Base-by-base conservation (phyloP, 768 basidiomycete species). In the Boletus rubroflammeus region DNA sequence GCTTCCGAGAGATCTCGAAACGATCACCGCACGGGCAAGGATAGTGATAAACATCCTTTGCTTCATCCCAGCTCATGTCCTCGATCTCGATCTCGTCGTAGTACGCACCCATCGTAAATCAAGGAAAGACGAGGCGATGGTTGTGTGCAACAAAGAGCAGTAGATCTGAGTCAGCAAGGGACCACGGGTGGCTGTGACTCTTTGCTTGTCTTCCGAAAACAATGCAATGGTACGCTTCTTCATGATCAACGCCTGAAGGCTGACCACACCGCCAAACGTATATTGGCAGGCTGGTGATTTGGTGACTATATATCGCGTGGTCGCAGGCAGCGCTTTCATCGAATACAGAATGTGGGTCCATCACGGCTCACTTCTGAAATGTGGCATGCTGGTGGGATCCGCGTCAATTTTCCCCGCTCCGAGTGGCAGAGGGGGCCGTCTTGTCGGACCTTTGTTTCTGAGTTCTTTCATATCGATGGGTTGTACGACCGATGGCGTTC, bases 61-160 rank as follows among this genome's bases (percentile, higher is more conserved):
- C 82, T 23, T 79, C 78, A 69, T 96, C 93, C 91, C 92, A 97
- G 15, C 75, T 81, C 86, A 97, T 95, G 65, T 97, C 95, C 67
- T 98, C 96, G 50, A 98, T 97, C 69, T 98, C 94, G 26, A 98
- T 84, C 72, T 97, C 95, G 76, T 98, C 94, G 77, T 98, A 95
- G 72, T 90, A 93, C 21, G 86, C 86, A 14, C 85, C 88, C 90
- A 92, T 91, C 5, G 21, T 44, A 55, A 21, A 29, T 13, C 29
- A 35, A 15, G 5, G 23, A 26, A 26, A 6, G 32, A 48, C 35
- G 23, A 48, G 25, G n/a, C 5, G 42, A 21, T 21, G 47, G 32
- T 25, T 23, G 46, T 28, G 3, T 0, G n/a, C 13, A 29, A 29
- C 41, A 11, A 19, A 19, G 9, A 21, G 23, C 23, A 25, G 23